Percentiles rank a stretch among this genome's conserved stretches.
These are phyloP conservation scores for Fonsecaea monophora DNA, from an alignment of 2,329 filamentous ascomycete species.

Conservation along the genomic window DNA sequence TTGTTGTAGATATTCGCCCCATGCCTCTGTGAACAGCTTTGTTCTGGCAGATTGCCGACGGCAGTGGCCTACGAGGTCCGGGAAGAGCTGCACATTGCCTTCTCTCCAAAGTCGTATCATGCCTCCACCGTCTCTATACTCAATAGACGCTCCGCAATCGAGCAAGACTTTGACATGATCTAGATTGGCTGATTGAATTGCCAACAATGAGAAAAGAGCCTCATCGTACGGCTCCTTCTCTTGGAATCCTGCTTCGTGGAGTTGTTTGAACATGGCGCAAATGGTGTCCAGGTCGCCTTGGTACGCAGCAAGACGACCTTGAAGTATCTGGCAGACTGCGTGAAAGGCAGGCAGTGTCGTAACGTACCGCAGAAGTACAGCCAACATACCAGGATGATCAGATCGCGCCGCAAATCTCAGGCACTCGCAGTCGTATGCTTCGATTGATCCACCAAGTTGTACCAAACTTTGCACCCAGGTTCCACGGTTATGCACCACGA, in stretches of 20 bases:
- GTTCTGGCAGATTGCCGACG: not conserved
- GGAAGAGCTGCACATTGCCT: slow-evolving; percentile 16
- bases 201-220: slow-evolving; percentile 13
- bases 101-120: slow-evolving; percentile 14
- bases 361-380: not conserved
- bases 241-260: not conserved
- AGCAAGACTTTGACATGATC: slow-evolving; percentile 6
- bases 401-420: slow-evolving; percentile 11
- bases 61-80: slow-evolving; percentile 11
- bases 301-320: not conserved
- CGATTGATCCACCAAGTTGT: slow-evolving; percentile 12
- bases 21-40: slow-evolving; percentile 12
- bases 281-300: not conserved
- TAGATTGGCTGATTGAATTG: not conserved
- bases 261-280: slow-evolving; percentile 14
- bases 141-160: slow-evolving; percentile 13
- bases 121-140: slow-evolving; percentile 13
- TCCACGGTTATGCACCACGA: slow-evolving; percentile 5
- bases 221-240: not conserved
- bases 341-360: not conserved
- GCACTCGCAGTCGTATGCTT: slow-evolving; percentile 16
- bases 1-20: slow-evolving; percentile 9
- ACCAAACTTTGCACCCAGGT: slow-evolving; percentile 8
- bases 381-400: slow-evolving; percentile 10
- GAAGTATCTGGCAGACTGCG: slow-evolving; percentile 5